These are phyloP conservation scores for Pholiota molesta DNA, from an alignment of 768 basidiomycete genomes.

Conservation along the genomic window DNA sequence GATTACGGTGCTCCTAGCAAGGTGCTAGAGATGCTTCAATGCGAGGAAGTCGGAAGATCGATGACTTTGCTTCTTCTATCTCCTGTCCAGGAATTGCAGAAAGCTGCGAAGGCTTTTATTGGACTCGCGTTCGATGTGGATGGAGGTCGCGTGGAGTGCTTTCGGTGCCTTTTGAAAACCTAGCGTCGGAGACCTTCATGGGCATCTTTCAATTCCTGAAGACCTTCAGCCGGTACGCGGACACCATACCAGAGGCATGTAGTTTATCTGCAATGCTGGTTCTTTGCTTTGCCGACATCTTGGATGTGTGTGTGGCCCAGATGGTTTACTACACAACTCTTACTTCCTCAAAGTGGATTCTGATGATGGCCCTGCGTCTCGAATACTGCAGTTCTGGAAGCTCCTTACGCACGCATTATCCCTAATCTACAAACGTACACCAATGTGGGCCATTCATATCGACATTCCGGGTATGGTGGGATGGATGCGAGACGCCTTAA, in stretches of 20 bases:
- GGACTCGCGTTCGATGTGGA: slow-evolving; percentile 91
- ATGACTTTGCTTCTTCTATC: slow-evolving; percentile 78
- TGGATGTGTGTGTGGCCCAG: slow-evolving; percentile 82
- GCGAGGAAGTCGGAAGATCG: slow-evolving; percentile 58
- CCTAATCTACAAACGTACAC: slow-evolving; percentile 84
- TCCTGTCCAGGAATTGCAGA: slow-evolving; percentile 74
- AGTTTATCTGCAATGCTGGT: slow-evolving; percentile 89
- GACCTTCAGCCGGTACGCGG: slow-evolving; percentile 65
- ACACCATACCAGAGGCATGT: slow-evolving; percentile 80
- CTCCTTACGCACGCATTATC: slow-evolving; percentile 80
- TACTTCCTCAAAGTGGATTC: slow-evolving; percentile 51
- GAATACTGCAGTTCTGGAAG: slow-evolving; percentile 76
- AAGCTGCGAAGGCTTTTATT: slow-evolving; percentile 77
- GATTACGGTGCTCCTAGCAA: slow-evolving; percentile 59
- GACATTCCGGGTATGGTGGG: slow-evolving; percentile 84
- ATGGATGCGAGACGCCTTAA: slow-evolving; percentile 99
- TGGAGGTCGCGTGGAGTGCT: slow-evolving; percentile 77
- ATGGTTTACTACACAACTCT: slow-evolving; percentile 67
- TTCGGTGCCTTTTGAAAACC: slow-evolving; percentile 76
- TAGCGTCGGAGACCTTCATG: slow-evolving; percentile 65
- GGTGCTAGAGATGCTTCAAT: slow-evolving; percentile 56
- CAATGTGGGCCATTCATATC: slow-evolving; percentile 80
- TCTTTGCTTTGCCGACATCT: slow-evolving; percentile 88
- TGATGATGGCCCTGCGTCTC: slow-evolving; percentile 47
- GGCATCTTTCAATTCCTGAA: slow-evolving; percentile 73